Percentiles rank a stretch among this genome's conserved stretches.
These are phyloP conservation scores for Populus deltoides DNA, from an alignment of 345 rosid genomes.

Conservation along the genomic window DNA sequence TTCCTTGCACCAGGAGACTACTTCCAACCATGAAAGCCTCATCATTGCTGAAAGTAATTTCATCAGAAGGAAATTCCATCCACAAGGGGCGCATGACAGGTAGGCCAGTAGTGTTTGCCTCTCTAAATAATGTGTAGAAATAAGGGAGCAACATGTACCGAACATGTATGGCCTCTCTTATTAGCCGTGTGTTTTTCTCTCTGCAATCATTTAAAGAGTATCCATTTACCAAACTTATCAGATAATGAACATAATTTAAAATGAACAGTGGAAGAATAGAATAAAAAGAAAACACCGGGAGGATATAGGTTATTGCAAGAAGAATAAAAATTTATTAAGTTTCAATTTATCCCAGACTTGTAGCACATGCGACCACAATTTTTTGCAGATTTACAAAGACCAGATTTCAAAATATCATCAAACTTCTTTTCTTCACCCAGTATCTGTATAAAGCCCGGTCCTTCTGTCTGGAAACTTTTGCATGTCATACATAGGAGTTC, in stretches of 20 bases:
- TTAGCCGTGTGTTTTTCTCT: slow-evolving; percentile 73
- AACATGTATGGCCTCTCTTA: slow-evolving; percentile 81
- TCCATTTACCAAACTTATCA: neutral
- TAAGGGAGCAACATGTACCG: slow-evolving; percentile 91
- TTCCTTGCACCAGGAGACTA: slow-evolving; percentile 90
- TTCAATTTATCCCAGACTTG: neutral
- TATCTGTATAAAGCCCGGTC: neutral
- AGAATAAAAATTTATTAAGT: neutral
- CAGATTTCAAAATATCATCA: neutral
- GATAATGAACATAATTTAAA: neutral
- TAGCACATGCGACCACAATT: neutral
- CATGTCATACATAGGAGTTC: neutral
- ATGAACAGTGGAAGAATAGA: neutral
- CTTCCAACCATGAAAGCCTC: slow-evolving; percentile 98
- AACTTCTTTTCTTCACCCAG: neutral
- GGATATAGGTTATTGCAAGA: neutral
- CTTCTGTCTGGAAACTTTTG: too few species aligned
- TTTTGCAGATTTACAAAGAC: neutral
- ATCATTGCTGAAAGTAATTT: slow-evolving; percentile 74
- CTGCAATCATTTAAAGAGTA: slow-evolving; percentile 42
- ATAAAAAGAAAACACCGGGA: neutral
- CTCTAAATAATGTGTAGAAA: slow-evolving; percentile 92
- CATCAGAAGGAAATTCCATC: slow-evolving; percentile 99
- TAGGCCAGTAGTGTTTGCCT: slow-evolving; percentile 81
- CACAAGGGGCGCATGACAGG: slow-evolving; percentile 89